Base-by-base conservation (phyloP, 2,329 filamentous ascomycete species). In the Arthrobotrys pseudoclavata region DNA sequence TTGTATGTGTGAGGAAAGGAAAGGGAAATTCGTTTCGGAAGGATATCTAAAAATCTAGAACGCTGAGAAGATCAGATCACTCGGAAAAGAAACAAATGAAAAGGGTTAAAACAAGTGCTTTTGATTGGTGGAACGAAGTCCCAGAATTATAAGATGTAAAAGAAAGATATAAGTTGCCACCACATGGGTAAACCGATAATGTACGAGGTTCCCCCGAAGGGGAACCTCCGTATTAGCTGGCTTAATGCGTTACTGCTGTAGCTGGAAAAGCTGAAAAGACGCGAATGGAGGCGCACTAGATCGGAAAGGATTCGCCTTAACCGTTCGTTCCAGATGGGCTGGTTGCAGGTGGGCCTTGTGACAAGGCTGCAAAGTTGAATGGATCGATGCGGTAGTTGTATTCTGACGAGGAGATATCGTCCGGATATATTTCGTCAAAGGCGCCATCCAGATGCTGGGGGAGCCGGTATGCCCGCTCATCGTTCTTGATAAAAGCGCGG, bases 331-430 rank as follows among this genome's bases (percentile, higher is more conserved):
- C 72, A 29, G 72, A 76, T 13, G 72, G 72, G 45, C 67, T 76
- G 12, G 47, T 57, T 4, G 72, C 72, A 37, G 72, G 72, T 34
- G 72, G 72, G 3, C 72, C 72, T 52, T 69, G 64, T 9, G 72
- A 76, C 34, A 76, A 66, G 7, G 66, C 67, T 24, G 64, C 40
- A n/a, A 69, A 66, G 31, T 70, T 69, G 72, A 76, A 76, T 12
- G 88, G 87, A 80, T 90, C 87, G 1, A 89, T 83, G 0, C 88
- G 88, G 66, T 90, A 87, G 0, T 89, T 86, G 40, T 87, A 84
- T 10, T 84, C 86, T 77, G 89, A 87, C 0, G 85, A 83, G 1
- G 83, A 85, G 2, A 89, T 24, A 24, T 70, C 85, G 2, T 84
- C 86, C 0, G 85, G 84, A 79, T 89, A 91, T 0, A 90, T 83